Evolutionary conservation across 108 stramenopile species (phyloP).

Genomic region (Discostella stelligeroides): DNA sequence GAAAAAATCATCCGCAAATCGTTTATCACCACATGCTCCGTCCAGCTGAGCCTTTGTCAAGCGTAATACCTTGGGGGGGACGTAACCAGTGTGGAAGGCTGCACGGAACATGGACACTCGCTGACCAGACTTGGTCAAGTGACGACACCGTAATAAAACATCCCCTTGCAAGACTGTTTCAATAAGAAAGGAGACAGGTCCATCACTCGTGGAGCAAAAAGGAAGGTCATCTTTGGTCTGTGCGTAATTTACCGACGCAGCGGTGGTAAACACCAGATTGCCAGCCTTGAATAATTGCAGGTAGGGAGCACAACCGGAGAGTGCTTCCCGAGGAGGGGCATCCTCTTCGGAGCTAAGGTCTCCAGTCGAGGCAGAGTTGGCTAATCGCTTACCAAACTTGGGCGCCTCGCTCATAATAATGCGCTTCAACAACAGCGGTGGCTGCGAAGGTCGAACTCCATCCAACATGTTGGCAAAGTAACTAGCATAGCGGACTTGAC

Average conservation of each 20-base stretch:
- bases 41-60: conserved; percentile 94
- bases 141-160: conserved; percentile 89
- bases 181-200: conserved; percentile 71
- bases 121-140: conserved; percentile 77
- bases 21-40: conserved; percentile 88
- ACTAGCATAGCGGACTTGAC: conserved; percentile 89
- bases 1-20: conserved; percentile 92
- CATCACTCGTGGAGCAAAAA: conserved; percentile 62
- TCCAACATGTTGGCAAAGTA: conserved; percentile 94
- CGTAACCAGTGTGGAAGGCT: conserved; percentile 96
- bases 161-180: conserved; percentile 89
- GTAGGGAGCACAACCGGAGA: conserved; percentile 94
- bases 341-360: neutral
- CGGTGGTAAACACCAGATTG: conserved; percentile 80
- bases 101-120: conserved; percentile 95
- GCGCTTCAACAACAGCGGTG: conserved; percentile 87
- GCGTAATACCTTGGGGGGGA: conserved; percentile 89
- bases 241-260: conserved; percentile 64
- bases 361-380: neutral
- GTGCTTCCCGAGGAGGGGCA: neutral
- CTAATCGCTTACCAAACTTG: conserved; percentile 42
- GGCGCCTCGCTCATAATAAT: conserved; percentile 95
- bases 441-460: conserved; percentile 76
- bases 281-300: conserved; percentile 96
- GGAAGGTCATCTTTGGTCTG: conserved; percentile 70